Conservation (phyloP, 2,329 filamentous ascomycete genomes). For the Alternaria sp. region DNA sequence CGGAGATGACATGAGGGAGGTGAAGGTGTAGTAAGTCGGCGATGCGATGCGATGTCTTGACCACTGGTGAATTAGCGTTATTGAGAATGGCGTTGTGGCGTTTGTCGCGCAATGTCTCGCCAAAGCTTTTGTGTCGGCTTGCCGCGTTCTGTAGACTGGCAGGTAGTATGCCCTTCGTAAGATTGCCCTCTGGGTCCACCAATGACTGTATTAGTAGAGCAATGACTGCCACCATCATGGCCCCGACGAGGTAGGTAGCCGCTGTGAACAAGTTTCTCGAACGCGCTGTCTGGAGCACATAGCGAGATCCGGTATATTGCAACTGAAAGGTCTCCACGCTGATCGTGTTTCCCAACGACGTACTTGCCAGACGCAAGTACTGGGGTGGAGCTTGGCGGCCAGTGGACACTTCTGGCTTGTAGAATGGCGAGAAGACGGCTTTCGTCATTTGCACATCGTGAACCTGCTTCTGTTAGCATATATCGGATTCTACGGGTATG, state of each 20-base stretch:
- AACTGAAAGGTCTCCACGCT: conserved; percentile 83
- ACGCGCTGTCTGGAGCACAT: conserved; percentile 71
- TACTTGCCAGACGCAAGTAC: conserved; percentile 79
- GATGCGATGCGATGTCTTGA: conserved; percentile 40
- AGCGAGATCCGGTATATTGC: conserved; percentile 63
- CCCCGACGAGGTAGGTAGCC: conserved; percentile 64
- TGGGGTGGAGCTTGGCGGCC: conserved; percentile 55
- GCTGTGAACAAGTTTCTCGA: conserved; percentile 59
- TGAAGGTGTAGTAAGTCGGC: conserved; percentile 45
- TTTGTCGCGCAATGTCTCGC: conserved; percentile 37
- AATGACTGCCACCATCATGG: conserved; percentile 67
- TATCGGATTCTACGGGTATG: neutral
- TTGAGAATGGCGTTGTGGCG: conserved; percentile 37
- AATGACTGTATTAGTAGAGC: conserved; percentile 68
- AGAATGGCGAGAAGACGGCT: conserved; percentile 56
- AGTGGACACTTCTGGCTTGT: conserved; percentile 43
- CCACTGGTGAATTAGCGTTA: conserved; percentile 35
- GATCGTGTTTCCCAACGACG: conserved; percentile 80
- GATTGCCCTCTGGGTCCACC: conserved; percentile 59
- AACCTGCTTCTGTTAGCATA: conserved; percentile 29
- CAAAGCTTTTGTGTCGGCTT: conserved; percentile 39
- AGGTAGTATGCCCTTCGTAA: conserved; percentile 63
- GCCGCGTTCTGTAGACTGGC: conserved; percentile 53
- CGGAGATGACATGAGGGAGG: conserved; percentile 20
- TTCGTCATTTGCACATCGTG: conserved; percentile 68